Evolutionary conservation across 352 stramenopile species (phyloP), one percentile per base, ranked within the genome.

Genomic region (Phytopythium chamaehyphon): DNA sequence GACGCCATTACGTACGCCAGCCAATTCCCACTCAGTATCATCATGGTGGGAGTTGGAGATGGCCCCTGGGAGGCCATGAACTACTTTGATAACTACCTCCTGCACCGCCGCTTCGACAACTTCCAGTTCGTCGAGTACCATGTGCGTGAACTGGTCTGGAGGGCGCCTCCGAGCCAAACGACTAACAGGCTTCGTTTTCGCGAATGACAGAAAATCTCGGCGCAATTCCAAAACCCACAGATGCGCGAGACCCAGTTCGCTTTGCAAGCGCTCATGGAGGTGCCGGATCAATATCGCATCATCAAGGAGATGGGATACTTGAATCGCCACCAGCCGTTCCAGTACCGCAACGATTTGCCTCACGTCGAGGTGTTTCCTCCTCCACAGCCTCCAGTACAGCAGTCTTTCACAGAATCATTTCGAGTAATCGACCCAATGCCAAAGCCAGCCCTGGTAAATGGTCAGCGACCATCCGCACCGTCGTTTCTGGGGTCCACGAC

Each of bases 71-170:
- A 92, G 46, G 80, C 71, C 22, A 92, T 92, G 81, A 81, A 81
- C 37, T 87, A 89, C 65, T 92, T 92, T 59, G 81, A 93, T 61
- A 74, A 93, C 58, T 85, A 90, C 57, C 71, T 93, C 28, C 49
- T 80, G 23, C 62, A 88, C 58, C 75, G 81, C 50, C 73, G 83
- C 31, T 93, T 93, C 56, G 86, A 95, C 72, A 95, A 93, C 56
- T 93, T 95, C 54, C 80, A 93, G 57, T 94, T 93, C 53, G 78
- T 95, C 51, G 75, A 94, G 35, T 95, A 90, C 46, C 64, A 90
- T 55, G 66, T 78, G 57, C 51, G 70, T 62, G 7, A 21, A 21
- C 3, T 23, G 1, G 18, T 24, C 33, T 7, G 4, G 14, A 18
- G 1, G 9, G 15, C 19, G 15, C 37, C 44, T 10, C 24, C 23